Base-by-base conservation (phyloP, 148 eudicot species). In the Rhododendron ferrugineum region DNA sequence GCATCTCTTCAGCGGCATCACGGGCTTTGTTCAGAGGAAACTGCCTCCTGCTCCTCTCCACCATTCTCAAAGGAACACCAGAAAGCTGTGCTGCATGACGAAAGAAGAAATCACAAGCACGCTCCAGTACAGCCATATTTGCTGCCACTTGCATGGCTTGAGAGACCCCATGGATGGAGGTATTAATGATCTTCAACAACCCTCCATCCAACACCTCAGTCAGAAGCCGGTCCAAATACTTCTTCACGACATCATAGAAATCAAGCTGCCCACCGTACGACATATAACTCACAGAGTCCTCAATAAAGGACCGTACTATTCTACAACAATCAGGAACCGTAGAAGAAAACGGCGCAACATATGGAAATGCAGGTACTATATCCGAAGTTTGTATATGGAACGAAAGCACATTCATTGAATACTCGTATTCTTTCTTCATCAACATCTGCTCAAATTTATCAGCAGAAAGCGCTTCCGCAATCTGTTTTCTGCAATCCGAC, bases 91-190 rank as follows among this genome's bases (percentile, higher is more conserved):
- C 99, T 58, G 99, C 98, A 68, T 97, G 98, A 83, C 93, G 93
- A 79, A 94, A 97, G 89, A 97, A 94, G 88, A 93, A 97, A 87
- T 97, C 99, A 84, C 99, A 97, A n/a, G 99, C 99, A 34, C 98
- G 97, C 88, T 97, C 99, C 78, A 97, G 91, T 42, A 94, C 99
- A 77, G 96, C 94, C 99, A 97, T 95, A 84, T 97, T 97, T 1
- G 99, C 99, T 52, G 99, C 99, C 86, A 94, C 93, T 82, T 94
- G 96, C 99, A 95, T 96, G 60, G 99, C 99, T 56, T 96, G 99
- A 5, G 98, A 93, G 66, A 95, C 99, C 4, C 99, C 99, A 85
- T 88, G 91, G 66, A 97, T 88, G 3, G 93, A 88, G 34, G 90
- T 85, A 72, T 73, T 92, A 28, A 95, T 95, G 70, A 97, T 87